Conservation (phyloP, 2,329 filamentous ascomycete species). For the Stenocarpella maydis region DNA sequence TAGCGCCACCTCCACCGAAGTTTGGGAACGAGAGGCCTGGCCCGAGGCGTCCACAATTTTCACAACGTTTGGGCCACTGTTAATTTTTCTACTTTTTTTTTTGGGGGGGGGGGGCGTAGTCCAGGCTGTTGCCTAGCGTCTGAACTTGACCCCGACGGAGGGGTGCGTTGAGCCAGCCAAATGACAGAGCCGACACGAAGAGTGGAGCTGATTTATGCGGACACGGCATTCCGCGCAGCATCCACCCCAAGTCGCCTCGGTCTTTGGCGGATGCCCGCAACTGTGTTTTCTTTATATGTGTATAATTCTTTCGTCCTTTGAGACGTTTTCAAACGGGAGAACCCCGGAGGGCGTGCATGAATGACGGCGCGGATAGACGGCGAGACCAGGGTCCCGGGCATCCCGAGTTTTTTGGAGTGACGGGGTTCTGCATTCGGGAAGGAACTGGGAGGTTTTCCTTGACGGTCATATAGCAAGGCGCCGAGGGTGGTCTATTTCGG, state of each 20-base stretch:
- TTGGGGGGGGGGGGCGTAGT: too few relatives aligned
- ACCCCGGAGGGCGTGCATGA: not conserved
- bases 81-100: too few relatives aligned
- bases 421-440: conserved; percentile 1
- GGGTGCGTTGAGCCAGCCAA: not conserved
- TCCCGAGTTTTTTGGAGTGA: not conserved
- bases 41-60: conserved; percentile 24
- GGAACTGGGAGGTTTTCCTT: not conserved
- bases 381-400: not conserved
- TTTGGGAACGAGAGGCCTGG: conserved; percentile 23
- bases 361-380: conserved; percentile 2
- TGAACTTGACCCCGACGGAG: too few relatives aligned
- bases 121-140: not conserved
- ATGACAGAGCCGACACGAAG: not conserved
- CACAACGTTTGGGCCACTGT: not conserved
- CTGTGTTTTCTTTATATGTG: not conserved
- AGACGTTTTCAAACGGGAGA: not conserved
- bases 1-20: conserved; percentile 24
- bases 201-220: not conserved
- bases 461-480: conserved; percentile 21
- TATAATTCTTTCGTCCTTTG: conserved; percentile 23
- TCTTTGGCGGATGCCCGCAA: not conserved
- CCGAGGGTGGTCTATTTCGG: not conserved
- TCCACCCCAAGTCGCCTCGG: not conserved
- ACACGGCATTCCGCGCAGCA: not conserved